These are phyloP conservation scores for Beauveria brongniartii DNA, from an alignment of 2,329 filamentous ascomycete species.

Conservation along the genomic window DNA sequence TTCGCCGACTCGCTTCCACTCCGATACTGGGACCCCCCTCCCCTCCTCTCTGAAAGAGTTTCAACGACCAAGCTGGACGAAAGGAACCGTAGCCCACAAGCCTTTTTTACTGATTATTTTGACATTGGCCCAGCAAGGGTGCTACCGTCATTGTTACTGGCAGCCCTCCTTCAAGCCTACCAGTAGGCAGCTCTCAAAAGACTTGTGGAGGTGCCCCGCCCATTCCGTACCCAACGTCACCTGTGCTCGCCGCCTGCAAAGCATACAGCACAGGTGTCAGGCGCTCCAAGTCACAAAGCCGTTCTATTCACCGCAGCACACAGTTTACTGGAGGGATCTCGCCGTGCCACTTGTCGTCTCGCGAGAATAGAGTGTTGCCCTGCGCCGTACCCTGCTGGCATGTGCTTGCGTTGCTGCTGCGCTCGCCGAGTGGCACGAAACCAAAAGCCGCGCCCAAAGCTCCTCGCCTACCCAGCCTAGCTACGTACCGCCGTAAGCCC, in stretches of 20 bases:
- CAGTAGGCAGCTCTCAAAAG: background rate
- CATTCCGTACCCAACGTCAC: constrained; percentile 1
- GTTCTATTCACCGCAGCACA: background rate
- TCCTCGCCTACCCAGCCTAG: background rate
- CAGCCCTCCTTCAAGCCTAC: background rate
- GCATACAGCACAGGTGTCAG: background rate
- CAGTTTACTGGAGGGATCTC: background rate
- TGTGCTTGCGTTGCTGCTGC: background rate
- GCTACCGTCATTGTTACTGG: background rate
- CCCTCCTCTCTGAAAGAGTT: background rate
- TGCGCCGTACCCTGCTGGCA: background rate
- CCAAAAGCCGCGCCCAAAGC: background rate
- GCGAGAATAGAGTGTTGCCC: background rate
- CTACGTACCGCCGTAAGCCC: background rate
- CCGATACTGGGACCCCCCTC: background rate
- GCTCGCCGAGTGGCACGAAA: background rate
- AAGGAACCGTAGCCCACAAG: background rate
- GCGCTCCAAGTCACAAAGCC: background rate
- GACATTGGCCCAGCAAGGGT: no score
- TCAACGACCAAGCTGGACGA: background rate
- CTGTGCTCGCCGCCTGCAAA: background rate
- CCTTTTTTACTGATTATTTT: no score
- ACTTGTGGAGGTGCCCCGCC: background rate
- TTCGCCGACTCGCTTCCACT: background rate
- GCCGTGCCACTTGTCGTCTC: constrained; percentile 1